Evolutionary conservation across 805 yeast genomes (phyloP).

Genomic region (Debaryomyces maramus): DNA sequence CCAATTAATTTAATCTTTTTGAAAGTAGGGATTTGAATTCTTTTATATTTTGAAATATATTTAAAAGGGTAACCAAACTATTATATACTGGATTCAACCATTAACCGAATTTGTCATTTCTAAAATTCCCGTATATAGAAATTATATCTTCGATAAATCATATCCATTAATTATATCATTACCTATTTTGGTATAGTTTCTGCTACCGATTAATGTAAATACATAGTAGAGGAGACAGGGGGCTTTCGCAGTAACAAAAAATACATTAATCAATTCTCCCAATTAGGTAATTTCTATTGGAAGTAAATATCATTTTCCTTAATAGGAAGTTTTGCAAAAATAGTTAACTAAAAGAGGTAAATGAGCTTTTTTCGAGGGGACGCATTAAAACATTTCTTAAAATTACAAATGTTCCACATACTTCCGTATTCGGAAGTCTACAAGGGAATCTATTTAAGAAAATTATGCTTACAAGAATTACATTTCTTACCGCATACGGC

Average conservation of each 20-base stretch:
- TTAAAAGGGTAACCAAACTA: neutral
- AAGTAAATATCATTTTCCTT: conserved; percentile 1
- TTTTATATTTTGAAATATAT: conserved; percentile 6
- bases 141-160: neutral
- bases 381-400: too few species aligned
- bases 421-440: too few species aligned
- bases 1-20: neutral
- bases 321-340: conserved; percentile 2
- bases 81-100: conserved; percentile 1
- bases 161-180: conserved; percentile 5
- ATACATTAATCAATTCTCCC: conserved; percentile 8
- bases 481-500: too few species aligned
- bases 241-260: neutral
- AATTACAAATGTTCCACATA: too few species aligned
- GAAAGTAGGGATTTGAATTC: conserved; percentile 4
- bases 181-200: conserved; percentile 5
- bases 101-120: neutral
- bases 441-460: too few species aligned
- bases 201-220: neutral
- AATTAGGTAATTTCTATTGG: conserved; percentile 10
- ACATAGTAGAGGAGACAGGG: conserved; percentile 1
- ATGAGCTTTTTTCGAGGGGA: neutral
- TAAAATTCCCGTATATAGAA: conserved; percentile 11
- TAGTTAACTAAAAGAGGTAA: conserved; percentile 1
- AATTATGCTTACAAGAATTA: too few species aligned